Evolutionary conservation across 805 yeast genomes (phyloP).

Genomic region (Saturnispora kantuleensis): DNA sequence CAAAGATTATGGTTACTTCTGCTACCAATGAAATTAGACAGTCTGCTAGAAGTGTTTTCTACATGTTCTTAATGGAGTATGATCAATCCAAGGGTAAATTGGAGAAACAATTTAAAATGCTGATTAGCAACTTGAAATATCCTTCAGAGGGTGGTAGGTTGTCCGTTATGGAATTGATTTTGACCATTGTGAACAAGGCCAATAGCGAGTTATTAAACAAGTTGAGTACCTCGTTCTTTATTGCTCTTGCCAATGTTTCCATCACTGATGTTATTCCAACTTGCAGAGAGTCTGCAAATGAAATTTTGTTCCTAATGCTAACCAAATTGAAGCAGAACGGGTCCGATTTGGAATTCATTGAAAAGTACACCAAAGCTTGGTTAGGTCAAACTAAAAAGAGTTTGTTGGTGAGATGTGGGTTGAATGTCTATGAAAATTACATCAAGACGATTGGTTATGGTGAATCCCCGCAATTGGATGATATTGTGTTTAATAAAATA

Average conservation of each 20-base stretch:
- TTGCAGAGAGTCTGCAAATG: conserved; percentile 77
- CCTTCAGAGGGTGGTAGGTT: conserved; percentile 81
- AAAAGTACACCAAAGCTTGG: conserved; percentile 50
- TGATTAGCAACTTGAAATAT: conserved; percentile 73
- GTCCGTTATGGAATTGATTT: conserved; percentile 82
- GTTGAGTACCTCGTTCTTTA: conserved; percentile 68
- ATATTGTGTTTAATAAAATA: conserved; percentile 21
- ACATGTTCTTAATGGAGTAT: conserved; percentile 82
- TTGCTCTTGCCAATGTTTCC: conserved; percentile 67
- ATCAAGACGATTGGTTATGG: conserved; percentile 38
- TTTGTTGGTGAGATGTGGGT: conserved; percentile 60
- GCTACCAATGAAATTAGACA: conserved; percentile 76
- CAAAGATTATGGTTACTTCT: conserved; percentile 82
- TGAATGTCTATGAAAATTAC: conserved; percentile 58
- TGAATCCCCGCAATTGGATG: conserved; percentile 17
- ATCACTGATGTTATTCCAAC: conserved; percentile 68
- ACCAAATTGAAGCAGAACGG: conserved; percentile 31
- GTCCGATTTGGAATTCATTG: conserved; percentile 26
- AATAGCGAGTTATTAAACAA: conserved; percentile 48
- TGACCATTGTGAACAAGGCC: conserved; percentile 57
- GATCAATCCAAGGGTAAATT: conserved; percentile 85
- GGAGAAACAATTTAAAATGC: conserved; percentile 70
- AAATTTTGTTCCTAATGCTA: conserved; percentile 47
- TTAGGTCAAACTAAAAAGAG: conserved; percentile 42
- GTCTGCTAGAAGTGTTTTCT: conserved; percentile 72